Conservation (phyloP, 2,329 filamentous ascomycete genomes). For the Pyrenophora seminiperda region DNA sequence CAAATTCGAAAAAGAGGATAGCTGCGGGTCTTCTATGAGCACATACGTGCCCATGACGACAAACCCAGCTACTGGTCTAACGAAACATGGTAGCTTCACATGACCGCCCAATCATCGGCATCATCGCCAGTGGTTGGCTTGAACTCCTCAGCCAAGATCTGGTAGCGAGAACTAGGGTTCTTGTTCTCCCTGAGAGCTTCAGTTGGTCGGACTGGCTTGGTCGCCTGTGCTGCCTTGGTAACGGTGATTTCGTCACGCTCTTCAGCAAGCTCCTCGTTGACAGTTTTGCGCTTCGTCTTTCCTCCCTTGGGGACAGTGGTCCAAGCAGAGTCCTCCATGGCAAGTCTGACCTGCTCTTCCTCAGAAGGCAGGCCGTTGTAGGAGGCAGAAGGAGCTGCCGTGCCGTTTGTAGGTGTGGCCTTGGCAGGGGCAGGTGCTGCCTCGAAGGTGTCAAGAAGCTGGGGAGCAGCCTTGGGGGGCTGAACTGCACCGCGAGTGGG, state of each 20-base stretch:
- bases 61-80: slow-evolving; percentile 2
- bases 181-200: slow-evolving; percentile 37
- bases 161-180: slow-evolving; percentile 38
- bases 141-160: slow-evolving; percentile 36
- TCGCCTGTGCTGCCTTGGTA: slow-evolving; percentile 22
- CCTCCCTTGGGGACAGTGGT: slow-evolving; percentile 61
- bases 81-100: slow-evolving; percentile 24
- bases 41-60: background rate
- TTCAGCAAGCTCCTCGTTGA: slow-evolving; percentile 50
- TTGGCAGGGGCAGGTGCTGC: slow-evolving; percentile 39
- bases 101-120: slow-evolving; percentile 51
- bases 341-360: slow-evolving; percentile 64
- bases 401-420: slow-evolving; percentile 49
- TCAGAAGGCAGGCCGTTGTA: slow-evolving; percentile 62
- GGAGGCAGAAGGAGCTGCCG: slow-evolving; percentile 46
- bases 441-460: slow-evolving; percentile 59
- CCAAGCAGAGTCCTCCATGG: slow-evolving; percentile 60
- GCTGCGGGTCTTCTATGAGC: background rate
- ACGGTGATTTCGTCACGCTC: slow-evolving; percentile 42
- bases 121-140: slow-evolving; percentile 37
- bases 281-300: slow-evolving; percentile 60
- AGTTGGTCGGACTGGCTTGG: slow-evolving; percentile 31
- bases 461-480: slow-evolving; percentile 29
- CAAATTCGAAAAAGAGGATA: slow-evolving; percentile 3
- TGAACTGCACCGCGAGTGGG: slow-evolving; percentile 31